Conservation (phyloP, 305 asterid genomes). For the Coffea humblotiana region DNA sequence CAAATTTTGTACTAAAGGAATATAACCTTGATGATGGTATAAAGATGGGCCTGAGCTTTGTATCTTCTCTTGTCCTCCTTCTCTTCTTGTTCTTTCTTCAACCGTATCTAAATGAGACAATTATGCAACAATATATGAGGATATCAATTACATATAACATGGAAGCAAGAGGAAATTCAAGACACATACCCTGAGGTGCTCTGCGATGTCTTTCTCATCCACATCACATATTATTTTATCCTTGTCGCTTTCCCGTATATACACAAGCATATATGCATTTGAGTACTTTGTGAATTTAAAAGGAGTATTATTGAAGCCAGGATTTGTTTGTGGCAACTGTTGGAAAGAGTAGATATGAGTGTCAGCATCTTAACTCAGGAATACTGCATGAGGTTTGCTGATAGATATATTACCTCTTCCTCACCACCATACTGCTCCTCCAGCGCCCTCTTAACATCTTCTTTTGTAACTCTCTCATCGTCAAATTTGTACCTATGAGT, state of each 20-base stretch:
- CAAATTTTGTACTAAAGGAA: constrained; percentile 10
- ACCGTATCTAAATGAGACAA: constrained; percentile 52
- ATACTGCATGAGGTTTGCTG: constrained; percentile 8
- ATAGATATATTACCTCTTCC: constrained; percentile 67
- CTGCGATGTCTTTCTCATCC: constrained; percentile 95
- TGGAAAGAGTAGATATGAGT: constrained; percentile 23
- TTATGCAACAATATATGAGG: not conserved
- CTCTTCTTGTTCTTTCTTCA: constrained; percentile 78
- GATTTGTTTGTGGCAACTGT: constrained; percentile 95
- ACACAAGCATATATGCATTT: constrained; percentile 99
- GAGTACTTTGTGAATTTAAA: constrained; percentile 94
- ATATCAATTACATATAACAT: not conserved
- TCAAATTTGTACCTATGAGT: constrained; percentile 85
- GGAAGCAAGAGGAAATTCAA: constrained; percentile 2
- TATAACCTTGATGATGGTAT: constrained; percentile 87
- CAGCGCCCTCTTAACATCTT: constrained; percentile 83
- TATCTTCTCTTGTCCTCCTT: constrained; percentile 92
- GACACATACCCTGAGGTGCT: constrained; percentile 75
- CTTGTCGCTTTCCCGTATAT: constrained; percentile 91
- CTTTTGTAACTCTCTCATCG: constrained; percentile 94
- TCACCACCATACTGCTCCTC: constrained; percentile 99
- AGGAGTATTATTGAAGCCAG: constrained; percentile 95
- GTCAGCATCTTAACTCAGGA: constrained; percentile 24
- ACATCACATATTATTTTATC: constrained; percentile 92
- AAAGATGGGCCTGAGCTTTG: constrained; percentile 92